Percentiles rank a stretch among this genome's conserved stretches.
Conservation (phyloP, 1,284 basidiomycete genomes). For the Porogramme epimiltina region DNA sequence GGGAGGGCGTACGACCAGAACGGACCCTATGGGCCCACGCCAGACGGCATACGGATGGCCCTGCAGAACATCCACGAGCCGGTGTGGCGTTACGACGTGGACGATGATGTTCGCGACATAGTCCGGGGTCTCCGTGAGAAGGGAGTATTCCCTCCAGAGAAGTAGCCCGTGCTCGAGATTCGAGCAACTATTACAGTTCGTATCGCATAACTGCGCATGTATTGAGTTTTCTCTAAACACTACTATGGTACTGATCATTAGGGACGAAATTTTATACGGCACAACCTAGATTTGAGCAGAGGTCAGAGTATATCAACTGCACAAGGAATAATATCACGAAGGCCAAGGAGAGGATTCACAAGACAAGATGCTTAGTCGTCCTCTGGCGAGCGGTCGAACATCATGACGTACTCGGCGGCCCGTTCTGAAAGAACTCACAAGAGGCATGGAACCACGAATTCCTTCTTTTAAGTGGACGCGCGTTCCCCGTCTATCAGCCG, state of each 20-base stretch:
- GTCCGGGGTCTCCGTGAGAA: constrained; percentile 28
- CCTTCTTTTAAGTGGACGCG: too few species aligned
- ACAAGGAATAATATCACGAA: neutral
- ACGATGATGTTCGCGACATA: constrained; percentile 36
- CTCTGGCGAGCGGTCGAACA: constrained; percentile 67
- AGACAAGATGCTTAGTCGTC: constrained; percentile 35
- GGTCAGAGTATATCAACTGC: neutral
- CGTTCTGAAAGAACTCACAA: too few species aligned
- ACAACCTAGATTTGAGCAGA: too few species aligned
- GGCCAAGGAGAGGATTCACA: neutral
- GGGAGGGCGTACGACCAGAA: constrained; percentile 37
- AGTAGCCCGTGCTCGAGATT: too few species aligned
- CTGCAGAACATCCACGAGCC: constrained; percentile 43
- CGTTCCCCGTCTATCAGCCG: too few species aligned
- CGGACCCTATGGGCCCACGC: constrained; percentile 21
- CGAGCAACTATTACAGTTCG: too few species aligned
- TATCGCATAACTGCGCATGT: neutral
- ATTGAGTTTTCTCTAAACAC: neutral
- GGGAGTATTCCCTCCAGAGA: constrained; percentile 2
- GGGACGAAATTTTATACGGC: neutral
- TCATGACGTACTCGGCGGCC: constrained; percentile 64
- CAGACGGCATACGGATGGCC: constrained; percentile 29
- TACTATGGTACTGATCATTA: constrained; percentile 1
- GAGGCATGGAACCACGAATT: too few species aligned
- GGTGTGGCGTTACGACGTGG: constrained; percentile 51